These are phyloP conservation scores for Fusarium sp. DNA, from an alignment of 2,329 filamentous ascomycete species.

Conservation along the genomic window DNA sequence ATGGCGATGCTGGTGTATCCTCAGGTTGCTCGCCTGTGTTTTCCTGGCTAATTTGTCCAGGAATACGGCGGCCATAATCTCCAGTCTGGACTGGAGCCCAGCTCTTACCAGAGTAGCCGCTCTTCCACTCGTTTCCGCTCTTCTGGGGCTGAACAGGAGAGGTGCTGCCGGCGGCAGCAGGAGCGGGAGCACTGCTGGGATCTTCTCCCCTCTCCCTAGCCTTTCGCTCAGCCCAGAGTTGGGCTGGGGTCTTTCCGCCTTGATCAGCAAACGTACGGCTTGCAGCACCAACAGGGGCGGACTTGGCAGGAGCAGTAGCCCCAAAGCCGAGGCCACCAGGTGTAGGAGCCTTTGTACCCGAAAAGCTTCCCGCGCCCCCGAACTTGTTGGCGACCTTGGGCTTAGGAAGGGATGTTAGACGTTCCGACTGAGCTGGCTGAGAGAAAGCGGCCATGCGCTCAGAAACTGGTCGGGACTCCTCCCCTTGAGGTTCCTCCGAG, in stretches of 20 bases:
- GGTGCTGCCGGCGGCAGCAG: slow-evolving; percentile 52
- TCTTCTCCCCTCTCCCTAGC: slow-evolving; percentile 76
- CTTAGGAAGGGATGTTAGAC: slow-evolving; percentile 89
- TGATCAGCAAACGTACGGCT: slow-evolving; percentile 95
- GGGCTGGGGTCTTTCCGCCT: slow-evolving; percentile 95
- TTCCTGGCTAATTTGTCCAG: slow-evolving; percentile 66
- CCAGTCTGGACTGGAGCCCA: slow-evolving; percentile 86
- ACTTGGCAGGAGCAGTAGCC: slow-evolving; percentile 66
- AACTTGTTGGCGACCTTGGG: slow-evolving; percentile 96
- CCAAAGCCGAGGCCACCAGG: slow-evolving; percentile 77
- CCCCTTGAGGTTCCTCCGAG: slow-evolving; percentile 52
- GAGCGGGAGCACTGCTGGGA: slow-evolving; percentile 56
- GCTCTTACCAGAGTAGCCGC: slow-evolving; percentile 87
- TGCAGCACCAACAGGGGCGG: slow-evolving; percentile 77
- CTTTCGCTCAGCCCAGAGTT: slow-evolving; percentile 98
- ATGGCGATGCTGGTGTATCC: slow-evolving; percentile 66
- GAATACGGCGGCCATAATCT: slow-evolving; percentile 71
- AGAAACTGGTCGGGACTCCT: slow-evolving; percentile 71
- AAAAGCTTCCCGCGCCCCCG: slow-evolving; percentile 76
- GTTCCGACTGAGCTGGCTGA: slow-evolving; percentile 72
- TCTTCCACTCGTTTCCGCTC: slow-evolving; percentile 88
- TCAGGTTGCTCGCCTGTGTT: slow-evolving; percentile 70
- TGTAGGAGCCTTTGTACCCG: slow-evolving; percentile 88
- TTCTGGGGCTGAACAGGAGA: slow-evolving; percentile 73
- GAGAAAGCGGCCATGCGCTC: slow-evolving; percentile 82